A percentile compares a stretch with the other conserved stretches of the same genome.
Evolutionary conservation across 1,284 basidiomycete genomes (phyloP).

Genomic region (Naganishia sp.): DNA sequence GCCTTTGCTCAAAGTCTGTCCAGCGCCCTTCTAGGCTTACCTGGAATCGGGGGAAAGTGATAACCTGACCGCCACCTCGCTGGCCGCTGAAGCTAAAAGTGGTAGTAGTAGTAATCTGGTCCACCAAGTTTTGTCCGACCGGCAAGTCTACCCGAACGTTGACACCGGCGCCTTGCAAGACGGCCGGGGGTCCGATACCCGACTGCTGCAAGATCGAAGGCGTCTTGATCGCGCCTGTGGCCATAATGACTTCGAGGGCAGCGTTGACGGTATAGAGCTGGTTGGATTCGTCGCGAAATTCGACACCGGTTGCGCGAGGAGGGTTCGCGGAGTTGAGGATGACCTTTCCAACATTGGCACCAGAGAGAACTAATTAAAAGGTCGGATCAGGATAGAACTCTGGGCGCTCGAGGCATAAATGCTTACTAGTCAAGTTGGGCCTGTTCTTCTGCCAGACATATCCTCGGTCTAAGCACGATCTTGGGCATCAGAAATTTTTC

Average conservation of each 20-base stretch:
- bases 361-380: slow-evolving; percentile 53
- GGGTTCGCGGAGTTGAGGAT: slow-evolving; percentile 36
- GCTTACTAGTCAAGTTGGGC: slow-evolving; percentile 44
- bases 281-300: slow-evolving; percentile 39
- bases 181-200: slow-evolving; percentile 51
- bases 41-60: slow-evolving; percentile 44
- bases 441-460: slow-evolving; percentile 40
- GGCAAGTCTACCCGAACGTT: slow-evolving; percentile 45
- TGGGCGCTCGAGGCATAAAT: too few relatives aligned
- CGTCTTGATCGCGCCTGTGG: slow-evolving; percentile 54
- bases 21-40: slow-evolving; percentile 16
- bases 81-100: slow-evolving; percentile 36
- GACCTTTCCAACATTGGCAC: slow-evolving; percentile 43
- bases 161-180: slow-evolving; percentile 48
- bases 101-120: slow-evolving; percentile 52
- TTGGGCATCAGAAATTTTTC: not conserved
- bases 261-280: slow-evolving; percentile 46
- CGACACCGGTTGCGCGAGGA: slow-evolving; percentile 42
- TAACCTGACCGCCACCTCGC: slow-evolving; percentile 38
- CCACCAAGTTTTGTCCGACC: slow-evolving; percentile 52
- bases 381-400: too few relatives aligned
- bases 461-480: slow-evolving; percentile 37
- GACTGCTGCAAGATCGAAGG: slow-evolving; percentile 55
- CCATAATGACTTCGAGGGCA: slow-evolving; percentile 53
- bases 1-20: not conserved